Base-by-base conservation (phyloP, 1,284 basidiomycete genomes). In the Ceratobasidium theobromae region DNA sequence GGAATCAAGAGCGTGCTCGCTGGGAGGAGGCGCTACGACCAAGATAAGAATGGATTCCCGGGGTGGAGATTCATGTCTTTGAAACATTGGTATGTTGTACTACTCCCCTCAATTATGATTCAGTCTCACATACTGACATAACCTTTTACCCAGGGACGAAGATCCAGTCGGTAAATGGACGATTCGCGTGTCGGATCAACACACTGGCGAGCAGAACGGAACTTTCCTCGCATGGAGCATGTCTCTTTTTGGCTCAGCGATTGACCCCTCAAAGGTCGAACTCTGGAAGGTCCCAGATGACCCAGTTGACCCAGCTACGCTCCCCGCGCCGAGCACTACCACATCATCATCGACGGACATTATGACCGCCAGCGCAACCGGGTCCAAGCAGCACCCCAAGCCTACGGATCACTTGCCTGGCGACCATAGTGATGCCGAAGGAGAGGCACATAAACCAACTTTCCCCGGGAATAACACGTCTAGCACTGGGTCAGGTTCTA, bases 1-100 rank as follows among this genome's bases (percentile, higher is more conserved):
- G 93, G 94, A 5, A 82, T 98, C 70, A 88, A 81, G 73, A 97
- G 93, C 73, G 81, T 98, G 8, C 78, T 99, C 41, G 95, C 91
- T 23, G 84, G 86, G 11, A 82, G 82, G 55, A 84, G 97, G 66
- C 76, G 81, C 33, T 83, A 81, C 41, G 97, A 99, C 74, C 76
- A 78, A 51, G 88, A 85, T 12, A 75, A 73, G 3, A 82, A 81
- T 9, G 97, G 97, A 4, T 97, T 85, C 76, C 86, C 86, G 27
- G 95, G 94, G 0, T 99, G 97, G 97, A 89, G 86, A 21, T 99
- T 99, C 75, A 99, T 98, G 95, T 86, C 88, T 25, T 86, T 99
- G 66, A 99, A 99, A 77, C 97, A 99, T 76, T 99, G 97, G 97
- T 94, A 68, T 73, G 86, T 77, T 11, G 32, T 6, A 45, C 18